phyloP scores from a whole-genome alignment of 176 grass and related monocot species.

The Dactylis glomerata region DNA sequence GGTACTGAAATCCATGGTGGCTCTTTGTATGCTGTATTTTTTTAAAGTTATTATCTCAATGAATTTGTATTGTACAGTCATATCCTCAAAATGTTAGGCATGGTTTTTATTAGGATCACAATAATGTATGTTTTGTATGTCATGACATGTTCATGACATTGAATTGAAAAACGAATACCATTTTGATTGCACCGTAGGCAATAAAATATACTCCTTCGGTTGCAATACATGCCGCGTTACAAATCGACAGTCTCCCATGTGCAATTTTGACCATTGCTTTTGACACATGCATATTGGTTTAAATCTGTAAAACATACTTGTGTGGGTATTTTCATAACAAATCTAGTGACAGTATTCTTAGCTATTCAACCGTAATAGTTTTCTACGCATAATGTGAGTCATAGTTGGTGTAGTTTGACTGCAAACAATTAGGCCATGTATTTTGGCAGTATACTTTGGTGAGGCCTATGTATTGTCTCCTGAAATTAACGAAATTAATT shows the following conservation, averaged over 20 bases:
- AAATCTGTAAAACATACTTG: not conserved
- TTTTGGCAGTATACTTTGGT: too few relatives aligned
- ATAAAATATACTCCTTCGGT: not conserved
- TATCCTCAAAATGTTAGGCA: too few relatives aligned
- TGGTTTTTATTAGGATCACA: too few relatives aligned
- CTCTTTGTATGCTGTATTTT: not conserved
- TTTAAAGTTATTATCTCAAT: too few relatives aligned
- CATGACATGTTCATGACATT: not conserved
- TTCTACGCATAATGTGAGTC: not conserved
- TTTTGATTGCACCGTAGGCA: too few relatives aligned
- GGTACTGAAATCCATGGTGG: not conserved
- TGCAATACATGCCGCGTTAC: not conserved
- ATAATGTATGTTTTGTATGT: not conserved
- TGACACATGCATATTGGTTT: not conserved
- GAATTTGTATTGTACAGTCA: not conserved
- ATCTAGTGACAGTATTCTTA: not conserved
- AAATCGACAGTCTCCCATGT: not conserved
- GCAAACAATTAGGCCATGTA: not conserved
- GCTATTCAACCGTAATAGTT: not conserved
- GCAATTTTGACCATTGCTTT: not conserved
- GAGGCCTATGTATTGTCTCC: too few relatives aligned
- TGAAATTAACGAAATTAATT: too few relatives aligned
- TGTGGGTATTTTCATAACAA: not conserved
- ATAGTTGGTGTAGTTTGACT: not conserved
- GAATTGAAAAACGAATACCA: too few relatives aligned